Evolutionary conservation across 2,329 filamentous ascomycete species (phyloP).

Genomic region (Diaporthe capsici): DNA sequence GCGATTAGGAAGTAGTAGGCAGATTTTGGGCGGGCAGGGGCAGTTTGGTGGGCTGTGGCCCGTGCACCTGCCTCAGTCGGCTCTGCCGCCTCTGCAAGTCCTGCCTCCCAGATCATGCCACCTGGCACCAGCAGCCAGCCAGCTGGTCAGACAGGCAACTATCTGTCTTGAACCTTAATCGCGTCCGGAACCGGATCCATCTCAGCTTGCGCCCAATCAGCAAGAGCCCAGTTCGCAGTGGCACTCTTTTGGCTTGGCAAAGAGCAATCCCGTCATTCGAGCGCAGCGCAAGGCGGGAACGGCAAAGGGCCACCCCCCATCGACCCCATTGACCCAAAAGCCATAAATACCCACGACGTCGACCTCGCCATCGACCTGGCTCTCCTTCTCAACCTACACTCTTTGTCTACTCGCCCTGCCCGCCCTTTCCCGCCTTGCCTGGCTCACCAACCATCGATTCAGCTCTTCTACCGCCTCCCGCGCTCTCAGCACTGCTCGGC

Average conservation of each 20-base stretch:
- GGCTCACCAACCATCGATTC: background rate
- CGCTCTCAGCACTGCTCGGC: background rate
- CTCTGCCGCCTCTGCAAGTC: background rate
- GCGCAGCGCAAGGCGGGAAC: conserved; percentile 20
- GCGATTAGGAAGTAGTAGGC: conserved; percentile 10
- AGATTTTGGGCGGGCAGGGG: conserved; percentile 46
- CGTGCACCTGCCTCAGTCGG: background rate
- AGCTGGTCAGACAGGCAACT: background rate
- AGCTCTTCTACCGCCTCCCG: background rate
- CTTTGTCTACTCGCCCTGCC: conserved; percentile 35
- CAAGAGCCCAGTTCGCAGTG: conserved; percentile 23
- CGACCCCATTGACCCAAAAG: conserved; percentile 20
- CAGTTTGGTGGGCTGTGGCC: conserved; percentile 34
- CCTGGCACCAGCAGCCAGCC: background rate
- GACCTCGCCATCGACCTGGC: conserved; percentile 24
- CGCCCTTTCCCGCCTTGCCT: conserved; percentile 1
- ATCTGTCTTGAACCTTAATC: conserved; percentile 3
- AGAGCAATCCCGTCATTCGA: conserved; percentile 37
- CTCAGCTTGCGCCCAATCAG: conserved; percentile 30
- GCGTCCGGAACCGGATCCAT: conserved; percentile 21
- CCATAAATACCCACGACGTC: conserved; percentile 41
- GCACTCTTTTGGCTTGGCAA: conserved; percentile 28
- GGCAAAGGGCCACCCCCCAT: conserved; percentile 20
- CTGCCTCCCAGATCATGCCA: background rate
- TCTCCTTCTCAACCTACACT: conserved; percentile 15